Percentiles rank a stretch among this genome's conserved stretches.
phyloP scores from a whole-genome alignment of 257 asterid genomes.

The Plantago major region DNA sequence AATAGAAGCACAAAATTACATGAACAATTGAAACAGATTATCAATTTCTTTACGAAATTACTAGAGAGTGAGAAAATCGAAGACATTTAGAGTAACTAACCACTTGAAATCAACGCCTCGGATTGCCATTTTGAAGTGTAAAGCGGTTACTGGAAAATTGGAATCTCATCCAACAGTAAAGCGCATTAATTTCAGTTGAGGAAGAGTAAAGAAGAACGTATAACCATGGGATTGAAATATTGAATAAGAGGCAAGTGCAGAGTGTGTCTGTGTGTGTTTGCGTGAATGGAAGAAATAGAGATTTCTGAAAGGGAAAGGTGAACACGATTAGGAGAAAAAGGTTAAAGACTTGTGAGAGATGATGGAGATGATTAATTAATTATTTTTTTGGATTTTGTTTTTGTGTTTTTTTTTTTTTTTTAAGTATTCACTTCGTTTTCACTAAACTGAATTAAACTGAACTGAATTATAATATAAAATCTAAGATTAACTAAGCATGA shows the following conservation, averaged over 20 bases:
- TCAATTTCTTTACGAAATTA: not conserved
- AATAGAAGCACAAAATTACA: too few species aligned
- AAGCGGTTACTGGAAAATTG: conserved; percentile 28
- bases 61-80: too few species aligned
- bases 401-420: not conserved
- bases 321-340: not conserved
- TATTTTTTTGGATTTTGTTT: too few species aligned
- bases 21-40: not conserved
- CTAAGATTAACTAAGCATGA: too few species aligned
- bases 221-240: too few species aligned
- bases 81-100: conserved; percentile 24
- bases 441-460: too few species aligned
- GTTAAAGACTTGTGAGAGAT: not conserved
- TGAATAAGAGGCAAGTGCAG: too few species aligned
- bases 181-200: conserved; percentile 6
- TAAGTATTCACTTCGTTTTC: too few species aligned
- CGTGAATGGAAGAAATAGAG: not conserved
- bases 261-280: not conserved
- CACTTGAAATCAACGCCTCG: conserved; percentile 92
- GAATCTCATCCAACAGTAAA: conserved; percentile 32
- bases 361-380: too few species aligned
- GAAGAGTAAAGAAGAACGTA: conserved; percentile 4
- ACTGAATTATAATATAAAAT: too few species aligned
- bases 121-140: conserved; percentile 57
- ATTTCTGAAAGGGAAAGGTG: not conserved